Evolutionary conservation across 2,329 filamentous ascomycete genomes (phyloP).

Genomic region (Curvularia hawaiiensis): DNA sequence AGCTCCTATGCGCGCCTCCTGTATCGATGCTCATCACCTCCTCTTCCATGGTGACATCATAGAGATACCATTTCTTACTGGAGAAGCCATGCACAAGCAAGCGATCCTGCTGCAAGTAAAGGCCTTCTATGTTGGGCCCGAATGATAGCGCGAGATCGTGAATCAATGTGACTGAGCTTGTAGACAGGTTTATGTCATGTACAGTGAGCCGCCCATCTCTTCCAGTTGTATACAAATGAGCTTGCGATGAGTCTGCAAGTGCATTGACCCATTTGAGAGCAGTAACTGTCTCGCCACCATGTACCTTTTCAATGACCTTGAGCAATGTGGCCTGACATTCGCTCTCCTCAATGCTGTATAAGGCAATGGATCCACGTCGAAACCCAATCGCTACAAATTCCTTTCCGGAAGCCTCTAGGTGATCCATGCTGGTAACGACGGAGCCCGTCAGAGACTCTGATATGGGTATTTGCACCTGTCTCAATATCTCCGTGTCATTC

Average conservation of each 20-base stretch:
- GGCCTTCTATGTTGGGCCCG: conserved; percentile 76
- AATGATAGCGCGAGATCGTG: conserved; percentile 74
- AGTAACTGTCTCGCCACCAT: conserved; percentile 70
- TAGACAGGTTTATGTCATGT: conserved; percentile 50
- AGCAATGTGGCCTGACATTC: conserved; percentile 16
- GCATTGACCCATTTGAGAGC: conserved; percentile 54
- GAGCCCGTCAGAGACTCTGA: conserved; percentile 51
- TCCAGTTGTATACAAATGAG: conserved; percentile 71
- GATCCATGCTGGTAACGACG: conserved; percentile 57
- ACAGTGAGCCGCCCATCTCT: conserved; percentile 79
- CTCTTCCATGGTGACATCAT: conserved; percentile 73
- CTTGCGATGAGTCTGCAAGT: conserved; percentile 44
- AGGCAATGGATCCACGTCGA: conserved; percentile 58
- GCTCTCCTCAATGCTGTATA: conserved; percentile 47
- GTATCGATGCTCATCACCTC: conserved; percentile 77
- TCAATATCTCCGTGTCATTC: conserved; percentile 3
- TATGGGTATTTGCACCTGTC: conserved; percentile 20
- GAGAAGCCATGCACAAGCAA: conserved; percentile 82
- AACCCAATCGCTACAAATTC: conserved; percentile 59
- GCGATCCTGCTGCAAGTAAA: conserved; percentile 61
- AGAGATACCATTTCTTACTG: conserved; percentile 78
- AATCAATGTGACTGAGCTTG: conserved; percentile 51
- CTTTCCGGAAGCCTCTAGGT: conserved; percentile 25
- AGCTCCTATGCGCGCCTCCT: conserved; percentile 82
- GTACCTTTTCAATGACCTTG: conserved; percentile 38